Evolutionary conservation across 2,329 filamentous ascomycete species (phyloP).

Genomic region (Pestalotiopsis sp.): DNA sequence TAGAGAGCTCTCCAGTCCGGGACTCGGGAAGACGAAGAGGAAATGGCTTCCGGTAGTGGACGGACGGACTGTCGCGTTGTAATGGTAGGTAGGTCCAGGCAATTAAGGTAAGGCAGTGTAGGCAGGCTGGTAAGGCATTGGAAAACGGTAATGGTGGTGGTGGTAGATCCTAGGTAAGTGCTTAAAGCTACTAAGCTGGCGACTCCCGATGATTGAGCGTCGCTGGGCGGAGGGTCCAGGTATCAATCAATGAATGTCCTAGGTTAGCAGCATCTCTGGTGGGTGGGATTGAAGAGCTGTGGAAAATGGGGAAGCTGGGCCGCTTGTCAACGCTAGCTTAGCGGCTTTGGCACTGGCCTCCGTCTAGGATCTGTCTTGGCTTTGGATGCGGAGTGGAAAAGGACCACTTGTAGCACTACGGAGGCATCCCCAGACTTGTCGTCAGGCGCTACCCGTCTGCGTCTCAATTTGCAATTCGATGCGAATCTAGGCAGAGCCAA

Average conservation of each 20-base stretch:
- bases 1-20: neutral
- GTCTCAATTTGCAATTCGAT: too few relatives aligned
- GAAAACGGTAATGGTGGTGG: neutral
- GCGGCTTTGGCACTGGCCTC: neutral
- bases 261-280: neutral
- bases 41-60: neutral
- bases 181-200: neutral
- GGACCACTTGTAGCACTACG: too few relatives aligned
- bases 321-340: neutral
- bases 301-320: neutral
- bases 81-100: neutral
- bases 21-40: neutral
- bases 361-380: neutral
- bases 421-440: too few relatives aligned
- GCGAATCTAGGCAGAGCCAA: too few relatives aligned
- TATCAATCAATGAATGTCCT: neutral
- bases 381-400: too few relatives aligned
- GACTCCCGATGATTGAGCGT: neutral
- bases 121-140: too few relatives aligned
- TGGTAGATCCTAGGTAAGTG: neutral
- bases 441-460: too few relatives aligned
- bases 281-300: neutral
- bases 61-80: neutral
- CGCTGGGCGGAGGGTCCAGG: neutral
- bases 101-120: too few relatives aligned